Evolutionary conservation across 2,329 filamentous ascomycete species (phyloP), one percentile per base, ranked within the genome.

Genomic region (Epichloe festucae): DNA sequence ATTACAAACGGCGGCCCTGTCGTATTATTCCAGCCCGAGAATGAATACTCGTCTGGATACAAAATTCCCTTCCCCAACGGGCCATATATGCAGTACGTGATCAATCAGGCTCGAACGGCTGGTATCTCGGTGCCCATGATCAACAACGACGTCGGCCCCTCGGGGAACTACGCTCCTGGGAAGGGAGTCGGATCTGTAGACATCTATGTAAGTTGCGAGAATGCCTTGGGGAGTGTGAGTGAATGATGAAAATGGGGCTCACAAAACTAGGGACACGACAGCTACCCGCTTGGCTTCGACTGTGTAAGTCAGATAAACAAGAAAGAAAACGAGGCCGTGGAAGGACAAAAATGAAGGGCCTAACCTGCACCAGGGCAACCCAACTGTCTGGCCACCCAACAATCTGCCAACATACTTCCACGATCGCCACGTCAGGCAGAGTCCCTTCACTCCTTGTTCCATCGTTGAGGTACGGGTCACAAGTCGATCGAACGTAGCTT

Each of bases 1-100:
- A 90, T 94, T 60, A 91, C 86, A 1, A 87, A 90, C 49, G 87
- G 85, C 0, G 88, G 88, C 0, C 87, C 87, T 0, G 75, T 94
- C 7, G 87, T 94, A 54, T 69, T 91, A 1, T 76, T 85, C 42
- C 88, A 94, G 63, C 83, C 85, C 0, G 88, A 94, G 63, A 94
- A 93, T 55, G 88, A 93, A 63, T 90, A 91, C 61, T 81, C 77
- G 1, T 66, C 70, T 17, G 73, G 72, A 1, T 66, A 69, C 4
- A 69, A 69, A 2, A 68, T 76, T 3, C 64, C 67, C 0, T 87
- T 84, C 56, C 84, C 84, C 0, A 81, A 88, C 58, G 72, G 75
- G 0, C 71, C 75, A 0, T 93, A 90, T 62, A 80, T 90, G 65
- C 73, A 80, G 51, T 82, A 84, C 56, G 79, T 90, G 5, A 77